Conservation (phyloP, 345 rosid genomes). For the Moricandia moricandioides region DNA sequence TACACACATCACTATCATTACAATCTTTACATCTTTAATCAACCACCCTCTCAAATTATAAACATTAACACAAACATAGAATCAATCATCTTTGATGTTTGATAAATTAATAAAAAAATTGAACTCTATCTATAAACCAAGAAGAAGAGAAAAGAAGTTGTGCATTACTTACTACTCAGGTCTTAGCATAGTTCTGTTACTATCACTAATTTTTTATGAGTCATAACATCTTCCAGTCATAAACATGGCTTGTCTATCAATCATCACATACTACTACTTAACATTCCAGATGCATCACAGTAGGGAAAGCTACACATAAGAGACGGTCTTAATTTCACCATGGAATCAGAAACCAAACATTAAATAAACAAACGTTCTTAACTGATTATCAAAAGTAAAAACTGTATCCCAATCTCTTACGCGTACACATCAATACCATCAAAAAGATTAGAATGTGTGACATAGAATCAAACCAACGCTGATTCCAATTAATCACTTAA, state of each 20-base stretch:
- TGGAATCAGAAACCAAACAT: not conserved
- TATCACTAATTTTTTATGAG: not conserved
- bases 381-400: not conserved
- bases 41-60: not conserved
- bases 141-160: not conserved
- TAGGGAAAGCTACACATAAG: not conserved
- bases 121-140: not conserved
- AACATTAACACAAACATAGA: not conserved
- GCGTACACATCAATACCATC: not conserved
- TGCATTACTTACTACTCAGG: not conserved
- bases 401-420: not conserved
- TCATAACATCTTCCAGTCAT: not conserved
- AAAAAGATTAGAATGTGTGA: not conserved
- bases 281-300: constrained; percentile 6
- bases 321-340: not conserved
- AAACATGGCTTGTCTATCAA: not conserved
- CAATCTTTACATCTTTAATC: not conserved
- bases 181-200: not conserved
- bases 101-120: not conserved
- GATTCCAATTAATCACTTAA: not conserved
- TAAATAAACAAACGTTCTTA: not conserved
- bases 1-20: not conserved
- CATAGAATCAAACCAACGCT: not conserved
- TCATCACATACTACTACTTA: constrained; percentile 10
- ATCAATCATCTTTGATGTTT: not conserved